phyloP scores from a whole-genome alignment of 352 stramenopile genomes.

The Globisporangium viniferum region DNA sequence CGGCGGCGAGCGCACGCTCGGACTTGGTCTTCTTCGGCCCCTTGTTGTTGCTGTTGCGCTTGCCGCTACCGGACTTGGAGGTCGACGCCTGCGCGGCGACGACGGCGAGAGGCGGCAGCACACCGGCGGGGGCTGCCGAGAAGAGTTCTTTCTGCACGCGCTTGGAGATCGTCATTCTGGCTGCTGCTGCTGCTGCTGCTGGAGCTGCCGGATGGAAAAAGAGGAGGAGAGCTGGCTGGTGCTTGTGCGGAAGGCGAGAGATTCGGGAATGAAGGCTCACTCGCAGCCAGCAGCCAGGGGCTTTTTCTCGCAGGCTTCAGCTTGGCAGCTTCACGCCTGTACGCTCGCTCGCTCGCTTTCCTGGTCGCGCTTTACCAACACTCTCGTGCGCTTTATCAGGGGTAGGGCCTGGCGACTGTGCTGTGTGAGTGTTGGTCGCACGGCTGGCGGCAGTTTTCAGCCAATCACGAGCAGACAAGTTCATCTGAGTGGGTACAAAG shows the following conservation, averaged over 20 bases:
- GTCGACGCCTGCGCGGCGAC: constrained; percentile 8
- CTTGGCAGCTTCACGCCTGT: neutral
- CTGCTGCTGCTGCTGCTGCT: neutral
- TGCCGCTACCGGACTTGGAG: neutral
- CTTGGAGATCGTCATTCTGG: constrained; percentile 52
- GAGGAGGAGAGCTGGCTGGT: neutral
- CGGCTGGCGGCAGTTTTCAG: neutral
- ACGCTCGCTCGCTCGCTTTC: neutral
- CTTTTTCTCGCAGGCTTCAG: neutral
- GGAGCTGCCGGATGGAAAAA: neutral
- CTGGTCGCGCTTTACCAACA: constrained; percentile 9
- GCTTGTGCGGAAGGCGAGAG: constrained; percentile 8
- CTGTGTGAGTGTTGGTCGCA: constrained; percentile 9
- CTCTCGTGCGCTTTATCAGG: neutral
- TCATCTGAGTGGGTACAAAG: constrained; percentile 12
- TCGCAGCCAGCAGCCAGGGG: neutral
- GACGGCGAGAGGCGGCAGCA: constrained; percentile 22
- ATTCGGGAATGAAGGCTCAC: constrained; percentile 8
- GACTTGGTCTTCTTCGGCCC: constrained; percentile 13
- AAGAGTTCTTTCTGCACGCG: constrained; percentile 54
- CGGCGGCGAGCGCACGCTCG: constrained; percentile 18
- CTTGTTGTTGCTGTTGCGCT: neutral
- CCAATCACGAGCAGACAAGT: constrained; percentile 12
- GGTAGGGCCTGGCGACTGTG: neutral
- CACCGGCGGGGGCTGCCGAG: constrained; percentile 31